Conservation (phyloP, 2,329 filamentous ascomycete species). For the Clathrospora elynae region DNA sequence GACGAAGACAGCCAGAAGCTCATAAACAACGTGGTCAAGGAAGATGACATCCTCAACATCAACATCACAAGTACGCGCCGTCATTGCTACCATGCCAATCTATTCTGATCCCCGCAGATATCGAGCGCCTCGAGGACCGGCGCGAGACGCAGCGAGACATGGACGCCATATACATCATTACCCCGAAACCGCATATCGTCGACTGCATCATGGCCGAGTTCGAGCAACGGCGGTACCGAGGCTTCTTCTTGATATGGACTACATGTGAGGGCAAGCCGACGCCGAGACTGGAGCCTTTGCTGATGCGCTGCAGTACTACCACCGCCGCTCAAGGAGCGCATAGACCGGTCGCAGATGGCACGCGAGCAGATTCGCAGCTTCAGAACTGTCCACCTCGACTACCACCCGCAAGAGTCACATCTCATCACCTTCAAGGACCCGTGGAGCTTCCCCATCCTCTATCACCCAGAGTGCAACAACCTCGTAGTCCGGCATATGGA, state of each 20-base stretch:
- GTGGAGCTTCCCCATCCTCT: slow-evolving; percentile 92
- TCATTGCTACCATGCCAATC: neutral
- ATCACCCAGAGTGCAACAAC: slow-evolving; percentile 86
- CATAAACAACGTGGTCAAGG: slow-evolving; percentile 86
- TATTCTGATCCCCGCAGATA: slow-evolving; percentile 65
- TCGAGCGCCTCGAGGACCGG: slow-evolving; percentile 89
- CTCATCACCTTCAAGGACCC: slow-evolving; percentile 91
- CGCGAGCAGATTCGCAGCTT: slow-evolving; percentile 79
- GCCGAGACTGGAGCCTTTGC: neutral
- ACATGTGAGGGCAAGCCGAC: slow-evolving; percentile 53
- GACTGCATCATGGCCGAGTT: slow-evolving; percentile 95
- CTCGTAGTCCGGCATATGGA: slow-evolving; percentile 84
- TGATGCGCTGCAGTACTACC: slow-evolving; percentile 62
- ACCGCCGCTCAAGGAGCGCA: slow-evolving; percentile 69
- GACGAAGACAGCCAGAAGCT: slow-evolving; percentile 84
- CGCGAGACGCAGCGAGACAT: slow-evolving; percentile 83
- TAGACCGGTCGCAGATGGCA: slow-evolving; percentile 72
- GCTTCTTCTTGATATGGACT: slow-evolving; percentile 84
- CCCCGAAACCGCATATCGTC: slow-evolving; percentile 83
- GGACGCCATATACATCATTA: slow-evolving; percentile 92
- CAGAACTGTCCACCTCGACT: slow-evolving; percentile 84
- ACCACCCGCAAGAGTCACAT: slow-evolving; percentile 87
- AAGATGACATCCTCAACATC: slow-evolving; percentile 96
- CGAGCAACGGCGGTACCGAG: slow-evolving; percentile 79
- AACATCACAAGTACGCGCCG: slow-evolving; percentile 83